Evolutionary conservation across 495 filamentous ascomycete genomes (phyloP), one percentile per base, ranked within the genome.

Genomic region (Penicillium antarcticum): DNA sequence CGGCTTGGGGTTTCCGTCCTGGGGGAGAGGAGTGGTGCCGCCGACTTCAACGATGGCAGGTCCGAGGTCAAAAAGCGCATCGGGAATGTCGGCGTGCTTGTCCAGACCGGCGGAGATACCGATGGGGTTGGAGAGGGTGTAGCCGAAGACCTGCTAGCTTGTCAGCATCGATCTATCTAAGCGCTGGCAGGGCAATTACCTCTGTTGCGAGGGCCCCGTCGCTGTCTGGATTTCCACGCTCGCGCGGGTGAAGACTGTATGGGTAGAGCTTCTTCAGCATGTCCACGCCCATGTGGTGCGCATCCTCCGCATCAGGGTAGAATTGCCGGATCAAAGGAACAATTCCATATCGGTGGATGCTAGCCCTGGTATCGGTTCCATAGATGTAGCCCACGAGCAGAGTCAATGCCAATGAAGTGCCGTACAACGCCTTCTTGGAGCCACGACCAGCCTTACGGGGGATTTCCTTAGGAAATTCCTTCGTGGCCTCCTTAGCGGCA

Each of bases 31-130:
- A 5, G 94, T 97, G 35, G 86, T 86, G 19, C 92, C 95, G 48
- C 94, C 95, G 5, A 98, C 85, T 65, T 97, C 94, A 31, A 98
- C 87, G 39, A 96, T 79, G 5, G 80, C 82, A 5, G 90, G 83
- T 16, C 92, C 92, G 5, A 95, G 76, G 2, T 82, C 87, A 51
- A 96, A 86, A 10, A 97, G 79, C 2, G 85, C 76, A 53, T 91
- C 86, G 4, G 90, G 88, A 45, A 96, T 85, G 14, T 95, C 88
- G 36, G 84, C 95, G 63, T 95, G 80, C 71, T 98, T 97, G 74
- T 98, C 94, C 13, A 98, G 80, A 31, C 94, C 94, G 8, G 89
- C 95, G 6, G 91, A 95, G 41, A 91, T 96, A 40, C 84, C 95
- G 52, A 97, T 84, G 0, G 94, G 94, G 66, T 95, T 96, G 48